Percentiles rank a stretch among this genome's conserved stretches.
Conservation (phyloP, 768 basidiomycete genomes). For the Chalciporus sphaerocephalus region DNA sequence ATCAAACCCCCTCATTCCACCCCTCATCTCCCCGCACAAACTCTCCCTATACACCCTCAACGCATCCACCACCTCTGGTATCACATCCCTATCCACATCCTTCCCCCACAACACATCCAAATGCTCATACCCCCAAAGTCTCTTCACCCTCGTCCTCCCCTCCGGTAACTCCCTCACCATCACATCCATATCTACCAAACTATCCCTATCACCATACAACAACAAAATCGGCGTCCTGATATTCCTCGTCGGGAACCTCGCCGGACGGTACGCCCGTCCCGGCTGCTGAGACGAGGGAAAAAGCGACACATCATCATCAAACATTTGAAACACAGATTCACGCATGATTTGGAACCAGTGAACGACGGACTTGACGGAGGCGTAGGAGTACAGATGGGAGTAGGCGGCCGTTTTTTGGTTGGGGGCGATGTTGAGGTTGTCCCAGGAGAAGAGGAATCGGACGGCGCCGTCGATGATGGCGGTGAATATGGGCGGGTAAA, state of each 20-base stretch:
- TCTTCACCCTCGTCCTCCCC: slow-evolving; percentile 49
- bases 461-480: slow-evolving; percentile 64
- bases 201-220: slow-evolving; percentile 70
- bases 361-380: slow-evolving; percentile 80
- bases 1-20: slow-evolving; percentile 22
- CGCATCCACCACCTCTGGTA: slow-evolving; percentile 65
- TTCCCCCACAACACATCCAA: slow-evolving; percentile 79
- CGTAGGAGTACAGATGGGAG: slow-evolving; percentile 77
- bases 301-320: slow-evolving; percentile 62
- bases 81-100: slow-evolving; percentile 67
- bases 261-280: slow-evolving; percentile 52
- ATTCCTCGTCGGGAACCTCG: slow-evolving; percentile 77
- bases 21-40: slow-evolving; percentile 1
- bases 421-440: slow-evolving; percentile 56
- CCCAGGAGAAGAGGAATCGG: slow-evolving; percentile 74
- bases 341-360: slow-evolving; percentile 95
- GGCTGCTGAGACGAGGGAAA: slow-evolving; percentile 18
- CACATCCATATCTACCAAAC: slow-evolving; percentile 72
- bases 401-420: slow-evolving; percentile 77
- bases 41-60: slow-evolving; percentile 42
- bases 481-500: slow-evolving; percentile 81
- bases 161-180: slow-evolving; percentile 71
- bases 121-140: slow-evolving; percentile 65
- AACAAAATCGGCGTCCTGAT: slow-evolving; percentile 76
- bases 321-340: slow-evolving; percentile 76